Evolutionary conservation across 2,329 filamentous ascomycete genomes (phyloP).

Genomic region (Ustulina deusta): DNA sequence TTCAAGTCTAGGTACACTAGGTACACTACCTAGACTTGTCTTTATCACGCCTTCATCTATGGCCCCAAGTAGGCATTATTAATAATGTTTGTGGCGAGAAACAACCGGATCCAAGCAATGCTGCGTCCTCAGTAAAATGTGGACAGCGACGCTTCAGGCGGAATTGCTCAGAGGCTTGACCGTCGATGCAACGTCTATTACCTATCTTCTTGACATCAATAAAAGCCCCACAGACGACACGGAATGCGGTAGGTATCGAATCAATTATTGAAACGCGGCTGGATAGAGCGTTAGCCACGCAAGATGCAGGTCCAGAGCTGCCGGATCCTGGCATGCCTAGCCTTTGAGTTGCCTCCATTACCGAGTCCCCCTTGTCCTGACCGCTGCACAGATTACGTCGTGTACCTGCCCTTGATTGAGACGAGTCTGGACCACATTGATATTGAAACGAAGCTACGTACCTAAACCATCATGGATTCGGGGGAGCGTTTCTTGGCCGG

Average conservation of each 20-base stretch:
- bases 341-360: slow-evolving; percentile 20
- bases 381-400: slow-evolving; percentile 11
- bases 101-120: slow-evolving; percentile 1
- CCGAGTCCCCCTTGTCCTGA: slow-evolving; percentile 26
- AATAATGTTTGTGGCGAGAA: slow-evolving; percentile 1
- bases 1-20: neutral
- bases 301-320: slow-evolving; percentile 34
- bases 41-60: slow-evolving; percentile 11
- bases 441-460: slow-evolving; percentile 23
- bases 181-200: neutral
- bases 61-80: neutral
- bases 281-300: slow-evolving; percentile 18
- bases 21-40: neutral
- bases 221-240: slow-evolving; percentile 13
- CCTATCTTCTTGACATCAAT: slow-evolving; percentile 14
- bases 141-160: neutral
- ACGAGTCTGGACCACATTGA: slow-evolving; percentile 22
- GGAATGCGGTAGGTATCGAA: slow-evolving; percentile 13
- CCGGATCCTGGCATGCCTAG: slow-evolving; percentile 17
- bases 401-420: slow-evolving; percentile 33
- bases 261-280: slow-evolving; percentile 26
- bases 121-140: neutral
- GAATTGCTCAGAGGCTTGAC: slow-evolving; percentile 6
- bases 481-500: neutral
- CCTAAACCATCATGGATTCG: slow-evolving; percentile 19